These are phyloP conservation scores for Herpetospermum pedunculosum DNA, from an alignment of 306 rosid genomes.

Conservation along the genomic window DNA sequence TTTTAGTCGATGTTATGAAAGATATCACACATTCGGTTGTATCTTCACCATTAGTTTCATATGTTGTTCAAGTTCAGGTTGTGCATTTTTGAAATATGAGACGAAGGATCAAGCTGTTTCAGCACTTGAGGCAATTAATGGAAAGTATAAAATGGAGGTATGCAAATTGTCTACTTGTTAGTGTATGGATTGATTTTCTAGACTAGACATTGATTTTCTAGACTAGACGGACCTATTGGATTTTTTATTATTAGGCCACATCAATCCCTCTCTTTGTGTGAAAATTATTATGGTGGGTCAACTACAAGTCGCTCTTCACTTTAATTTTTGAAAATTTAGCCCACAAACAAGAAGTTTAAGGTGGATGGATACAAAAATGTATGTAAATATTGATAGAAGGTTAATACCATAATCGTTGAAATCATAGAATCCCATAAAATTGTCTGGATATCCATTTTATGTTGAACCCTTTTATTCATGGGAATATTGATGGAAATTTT, in stretches of 20 bases:
- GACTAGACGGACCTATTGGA: background rate
- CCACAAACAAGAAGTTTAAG: background rate
- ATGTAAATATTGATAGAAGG: too few relatives aligned
- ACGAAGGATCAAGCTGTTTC: slow-evolving; percentile 89
- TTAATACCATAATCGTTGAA: background rate
- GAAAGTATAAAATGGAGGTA: slow-evolving; percentile 95
- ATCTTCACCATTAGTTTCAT: slow-evolving; percentile 11
- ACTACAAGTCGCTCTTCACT: background rate
- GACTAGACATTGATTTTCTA: too few relatives aligned
- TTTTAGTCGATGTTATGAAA: background rate
- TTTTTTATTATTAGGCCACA: background rate
- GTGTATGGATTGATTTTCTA: slow-evolving; percentile 12
- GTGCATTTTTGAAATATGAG: slow-evolving; percentile 95
- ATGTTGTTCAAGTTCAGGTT: slow-evolving; percentile 33
- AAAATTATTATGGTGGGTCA: background rate
- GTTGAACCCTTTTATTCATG: background rate
- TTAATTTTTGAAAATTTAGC: background rate
- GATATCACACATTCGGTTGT: background rate
- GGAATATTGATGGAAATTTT: background rate
- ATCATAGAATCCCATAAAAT: background rate
- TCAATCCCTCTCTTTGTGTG: background rate
- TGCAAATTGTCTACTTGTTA: slow-evolving; percentile 14
- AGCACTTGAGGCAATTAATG: slow-evolving; percentile 74
- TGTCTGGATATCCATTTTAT: background rate
- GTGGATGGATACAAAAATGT: background rate